Conservation (phyloP, 2,329 filamentous ascomycete genomes). For the Calonectria ilicicola region DNA sequence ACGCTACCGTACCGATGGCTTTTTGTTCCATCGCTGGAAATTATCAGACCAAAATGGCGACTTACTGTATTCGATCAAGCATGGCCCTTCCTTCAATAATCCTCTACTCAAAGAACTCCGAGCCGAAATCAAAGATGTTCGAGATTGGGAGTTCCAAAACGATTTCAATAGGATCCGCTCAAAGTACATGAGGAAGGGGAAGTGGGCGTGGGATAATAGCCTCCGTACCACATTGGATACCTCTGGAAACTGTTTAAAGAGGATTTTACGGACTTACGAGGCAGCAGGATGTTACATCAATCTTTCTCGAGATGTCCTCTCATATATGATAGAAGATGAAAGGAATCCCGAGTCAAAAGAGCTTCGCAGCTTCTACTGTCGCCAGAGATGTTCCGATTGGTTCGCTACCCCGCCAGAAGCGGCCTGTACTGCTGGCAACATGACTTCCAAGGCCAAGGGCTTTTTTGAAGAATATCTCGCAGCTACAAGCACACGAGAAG, state of each 20-base stretch:
- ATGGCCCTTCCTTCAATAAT: not conserved
- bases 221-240: not conserved
- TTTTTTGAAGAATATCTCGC: not conserved
- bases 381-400: not conserved
- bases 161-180: too few species aligned
- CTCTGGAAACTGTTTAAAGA: not conserved
- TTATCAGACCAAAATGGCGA: not conserved
- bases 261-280: not conserved
- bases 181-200: too few species aligned
- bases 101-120: not conserved
- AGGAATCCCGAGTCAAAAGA: not conserved
- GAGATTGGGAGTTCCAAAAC: too few species aligned
- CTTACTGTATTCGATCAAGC: not conserved
- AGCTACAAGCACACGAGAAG: not conserved
- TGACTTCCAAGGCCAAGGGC: not conserved
- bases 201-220: too few species aligned
- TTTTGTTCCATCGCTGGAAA: not conserved
- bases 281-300: not conserved
- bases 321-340: conserved; percentile 1
- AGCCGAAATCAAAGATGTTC: not conserved
- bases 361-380: not conserved
- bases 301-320: not conserved
- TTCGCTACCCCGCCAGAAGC: not conserved
- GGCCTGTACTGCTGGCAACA: not conserved
- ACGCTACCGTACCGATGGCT: not conserved